Evolutionary conservation across 2,329 filamentous ascomycete species (phyloP).

Genomic region (Aspergillus novofumigatus): DNA sequence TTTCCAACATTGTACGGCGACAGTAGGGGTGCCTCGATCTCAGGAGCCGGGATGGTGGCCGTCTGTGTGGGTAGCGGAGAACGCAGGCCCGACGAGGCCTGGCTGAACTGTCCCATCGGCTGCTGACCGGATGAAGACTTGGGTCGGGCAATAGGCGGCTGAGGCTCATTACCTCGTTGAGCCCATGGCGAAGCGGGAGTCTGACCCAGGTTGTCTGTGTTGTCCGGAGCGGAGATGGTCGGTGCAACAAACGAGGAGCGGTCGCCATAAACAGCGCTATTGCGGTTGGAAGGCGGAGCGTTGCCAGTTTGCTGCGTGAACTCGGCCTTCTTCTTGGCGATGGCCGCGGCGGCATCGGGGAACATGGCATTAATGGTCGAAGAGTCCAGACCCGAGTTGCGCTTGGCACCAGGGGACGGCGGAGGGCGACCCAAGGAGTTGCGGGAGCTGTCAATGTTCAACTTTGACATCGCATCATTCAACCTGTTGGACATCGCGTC

Average conservation of each 20-base stretch:
- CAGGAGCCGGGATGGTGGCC: slow-evolving; percentile 71
- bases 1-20: slow-evolving; percentile 75
- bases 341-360: slow-evolving; percentile 95
- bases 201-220: slow-evolving; percentile 56
- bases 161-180: slow-evolving; percentile 48
- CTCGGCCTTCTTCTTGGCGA: slow-evolving; percentile 95
- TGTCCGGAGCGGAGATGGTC: slow-evolving; percentile 67
- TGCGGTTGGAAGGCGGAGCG: slow-evolving; percentile 84
- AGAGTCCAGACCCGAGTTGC: slow-evolving; percentile 89
- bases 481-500: slow-evolving; percentile 96
- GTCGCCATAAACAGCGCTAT: slow-evolving; percentile 76
- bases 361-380: slow-evolving; percentile 99
- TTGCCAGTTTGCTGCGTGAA: slow-evolving; percentile 94
- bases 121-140: slow-evolving; percentile 74
- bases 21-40: slow-evolving; percentile 75
- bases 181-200: slow-evolving; percentile 80
- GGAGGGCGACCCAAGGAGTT: slow-evolving; percentile 81
- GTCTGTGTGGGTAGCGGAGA: slow-evolving; percentile 82
- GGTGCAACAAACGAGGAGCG: slow-evolving; percentile 71
- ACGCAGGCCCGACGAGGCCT: slow-evolving; percentile 73
- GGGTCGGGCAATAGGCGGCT: slow-evolving; percentile 57
- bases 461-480: slow-evolving; percentile 93
- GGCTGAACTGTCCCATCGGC: slow-evolving; percentile 90
- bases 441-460: slow-evolving; percentile 80
- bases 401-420: slow-evolving; percentile 73